These are phyloP conservation scores for Powellomyces hirtus DNA, from an alignment of 192 early-diverging fungal species.

Conservation along the genomic window DNA sequence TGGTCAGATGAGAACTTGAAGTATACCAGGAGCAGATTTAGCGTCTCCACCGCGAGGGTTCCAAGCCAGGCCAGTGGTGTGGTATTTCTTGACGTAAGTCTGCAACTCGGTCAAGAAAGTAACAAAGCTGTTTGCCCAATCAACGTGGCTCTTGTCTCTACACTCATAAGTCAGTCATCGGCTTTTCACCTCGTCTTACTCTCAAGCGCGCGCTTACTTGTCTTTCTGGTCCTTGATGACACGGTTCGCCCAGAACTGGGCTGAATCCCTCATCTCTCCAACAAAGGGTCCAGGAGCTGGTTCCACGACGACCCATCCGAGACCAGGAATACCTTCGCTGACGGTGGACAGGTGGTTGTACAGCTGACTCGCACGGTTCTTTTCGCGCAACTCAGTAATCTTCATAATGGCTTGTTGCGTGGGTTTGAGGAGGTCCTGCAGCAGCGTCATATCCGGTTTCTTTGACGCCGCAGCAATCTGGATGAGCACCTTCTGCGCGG, in stretches of 20 bases:
- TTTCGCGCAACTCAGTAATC: constrained; percentile 69
- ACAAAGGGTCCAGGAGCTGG: constrained; percentile 85
- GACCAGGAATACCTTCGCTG: constrained; percentile 83
- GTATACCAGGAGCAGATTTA: constrained; percentile 28
- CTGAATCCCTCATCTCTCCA: constrained; percentile 84
- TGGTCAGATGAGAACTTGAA: too few species aligned
- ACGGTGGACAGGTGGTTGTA: constrained; percentile 83
- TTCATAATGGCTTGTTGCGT: constrained; percentile 67
- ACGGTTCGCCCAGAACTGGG: constrained; percentile 89
- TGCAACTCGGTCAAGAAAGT: constrained; percentile 71
- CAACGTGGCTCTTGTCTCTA: constrained; percentile 75
- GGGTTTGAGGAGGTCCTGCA: constrained; percentile 65
- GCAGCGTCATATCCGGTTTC: constrained; percentile 67
- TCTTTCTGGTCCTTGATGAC: constrained; percentile 89
- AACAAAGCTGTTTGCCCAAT: constrained; percentile 79
- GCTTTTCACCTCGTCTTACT: neutral
- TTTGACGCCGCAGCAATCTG: constrained; percentile 67
- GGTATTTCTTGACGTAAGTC: constrained; percentile 83
- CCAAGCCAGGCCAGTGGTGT: constrained; percentile 90
- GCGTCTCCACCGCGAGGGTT: constrained; percentile 76
- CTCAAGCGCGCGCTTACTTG: constrained; percentile 52
- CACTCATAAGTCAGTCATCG: neutral
- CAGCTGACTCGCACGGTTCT: constrained; percentile 69
- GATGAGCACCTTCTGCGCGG: constrained; percentile 75
- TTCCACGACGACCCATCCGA: constrained; percentile 91